These are phyloP conservation scores for Lentinula sp. DNA, from an alignment of 768 basidiomycete species.

Conservation along the genomic window DNA sequence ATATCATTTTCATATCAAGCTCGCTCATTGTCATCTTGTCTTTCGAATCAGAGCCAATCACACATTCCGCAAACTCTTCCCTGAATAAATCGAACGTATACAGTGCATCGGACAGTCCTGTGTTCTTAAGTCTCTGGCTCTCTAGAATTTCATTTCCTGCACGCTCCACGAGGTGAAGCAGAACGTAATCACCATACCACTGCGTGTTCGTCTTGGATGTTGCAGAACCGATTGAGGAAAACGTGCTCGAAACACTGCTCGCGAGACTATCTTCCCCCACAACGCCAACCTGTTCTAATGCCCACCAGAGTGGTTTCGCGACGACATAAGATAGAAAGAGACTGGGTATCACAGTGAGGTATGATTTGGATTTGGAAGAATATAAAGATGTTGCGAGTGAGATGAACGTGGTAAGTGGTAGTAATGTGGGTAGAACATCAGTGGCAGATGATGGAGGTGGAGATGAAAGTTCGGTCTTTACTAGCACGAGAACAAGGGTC, in stretches of 20 bases:
- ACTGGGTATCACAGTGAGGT: conserved; percentile 37
- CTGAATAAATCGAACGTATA: conserved; percentile 61
- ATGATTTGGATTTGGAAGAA: conserved; percentile 46
- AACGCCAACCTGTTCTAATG: conserved; percentile 71
- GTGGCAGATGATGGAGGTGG: conserved; percentile 15
- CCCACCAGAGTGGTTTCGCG: conserved; percentile 83
- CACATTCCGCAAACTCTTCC: conserved; percentile 42
- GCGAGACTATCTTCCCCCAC: conserved; percentile 48
- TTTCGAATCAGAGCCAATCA: conserved; percentile 14
- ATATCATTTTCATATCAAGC: conserved; percentile 59
- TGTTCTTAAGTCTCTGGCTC: conserved; percentile 33
- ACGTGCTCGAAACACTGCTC: conserved; percentile 18
- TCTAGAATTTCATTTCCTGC: conserved; percentile 55
- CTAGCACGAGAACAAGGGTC: conserved; percentile 3
- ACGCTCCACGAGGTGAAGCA: conserved; percentile 55
- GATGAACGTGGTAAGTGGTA: conserved; percentile 52
- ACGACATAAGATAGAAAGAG: conserved; percentile 68
- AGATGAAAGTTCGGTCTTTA: conserved; percentile 58
- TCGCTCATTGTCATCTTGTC: conserved; percentile 36
- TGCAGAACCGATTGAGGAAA: conserved; percentile 12
- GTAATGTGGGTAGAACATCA: conserved; percentile 19
- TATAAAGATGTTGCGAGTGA: conserved; percentile 55
- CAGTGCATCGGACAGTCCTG: conserved; percentile 52
- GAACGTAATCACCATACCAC: conserved; percentile 70
- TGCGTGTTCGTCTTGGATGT: conserved; percentile 31